These are phyloP conservation scores for Nicotiana undulata DNA, from an alignment of 257 asterid genomes.

Conservation along the genomic window DNA sequence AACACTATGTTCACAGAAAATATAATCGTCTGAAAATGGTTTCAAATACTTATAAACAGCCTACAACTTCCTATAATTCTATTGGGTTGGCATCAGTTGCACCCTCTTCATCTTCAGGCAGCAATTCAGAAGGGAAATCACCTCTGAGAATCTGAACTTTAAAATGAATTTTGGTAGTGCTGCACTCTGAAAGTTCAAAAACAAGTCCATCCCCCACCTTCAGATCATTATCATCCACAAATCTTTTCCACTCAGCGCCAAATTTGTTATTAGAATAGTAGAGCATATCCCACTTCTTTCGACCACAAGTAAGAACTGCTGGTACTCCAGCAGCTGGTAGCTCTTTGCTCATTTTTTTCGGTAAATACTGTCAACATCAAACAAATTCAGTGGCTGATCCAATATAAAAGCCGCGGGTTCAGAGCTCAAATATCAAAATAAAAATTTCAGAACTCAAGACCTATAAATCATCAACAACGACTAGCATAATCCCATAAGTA, in stretches of 20 bases:
- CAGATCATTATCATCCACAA: conserved; percentile 31
- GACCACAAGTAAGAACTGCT: conserved; percentile 21
- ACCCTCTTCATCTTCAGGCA: not conserved
- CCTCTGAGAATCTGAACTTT: conserved; percentile 30
- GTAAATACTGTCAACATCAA: conserved; percentile 12
- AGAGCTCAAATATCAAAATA: not conserved
- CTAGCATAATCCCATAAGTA: too few species aligned
- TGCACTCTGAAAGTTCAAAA: conserved; percentile 36
- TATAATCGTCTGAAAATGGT: not conserved
- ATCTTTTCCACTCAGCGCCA: conserved; percentile 23
- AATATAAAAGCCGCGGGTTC: not conserved
- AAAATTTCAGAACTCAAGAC: too few species aligned
- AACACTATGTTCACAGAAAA: not conserved
- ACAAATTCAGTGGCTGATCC: not conserved
- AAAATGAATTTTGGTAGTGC: not conserved
- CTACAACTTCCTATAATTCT: not conserved
- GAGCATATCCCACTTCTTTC: conserved; percentile 30
- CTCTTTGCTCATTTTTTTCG: not conserved
- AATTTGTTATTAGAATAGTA: conserved; percentile 11
- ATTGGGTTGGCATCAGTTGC: not conserved
- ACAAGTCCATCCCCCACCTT: conserved; percentile 40
- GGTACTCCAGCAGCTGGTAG: conserved; percentile 26
- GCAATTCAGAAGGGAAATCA: conserved; percentile 18
- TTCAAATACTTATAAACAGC: not conserved
- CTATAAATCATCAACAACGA: too few species aligned